phyloP scores from a whole-genome alignment of 371 early-diverging fungal genomes.

The Rhizopus sp. region DNA sequence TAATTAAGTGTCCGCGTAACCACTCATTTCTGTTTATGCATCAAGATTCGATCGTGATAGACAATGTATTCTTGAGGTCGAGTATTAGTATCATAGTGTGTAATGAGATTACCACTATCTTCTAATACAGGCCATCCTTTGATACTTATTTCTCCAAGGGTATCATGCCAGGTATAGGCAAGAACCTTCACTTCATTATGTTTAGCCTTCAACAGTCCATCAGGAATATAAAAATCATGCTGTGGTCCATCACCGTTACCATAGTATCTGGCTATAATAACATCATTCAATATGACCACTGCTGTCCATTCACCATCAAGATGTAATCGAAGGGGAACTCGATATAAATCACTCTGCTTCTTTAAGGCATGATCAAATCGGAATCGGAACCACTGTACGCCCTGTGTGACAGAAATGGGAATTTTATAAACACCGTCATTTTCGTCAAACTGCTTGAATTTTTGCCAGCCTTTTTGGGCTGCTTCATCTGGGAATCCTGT shows the following conservation, averaged over 20 bases:
- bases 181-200: conserved; percentile 41
- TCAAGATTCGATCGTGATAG: conserved; percentile 24
- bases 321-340: conserved; percentile 66
- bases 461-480: conserved; percentile 22
- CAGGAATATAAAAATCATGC: conserved; percentile 74
- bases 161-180: conserved; percentile 47
- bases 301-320: conserved; percentile 68
- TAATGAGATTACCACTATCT: conserved; percentile 33
- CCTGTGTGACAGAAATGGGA: conserved; percentile 24
- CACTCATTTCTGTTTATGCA: conserved; percentile 10
- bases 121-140: conserved; percentile 47
- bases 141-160: conserved; percentile 29
- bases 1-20: neutral
- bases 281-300: conserved; percentile 63
- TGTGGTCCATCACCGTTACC: conserved; percentile 78
- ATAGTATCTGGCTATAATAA: conserved; percentile 70
- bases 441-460: conserved; percentile 15
- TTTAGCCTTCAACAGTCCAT: conserved; percentile 47
- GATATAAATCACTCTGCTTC: conserved; percentile 16
- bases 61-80: conserved; percentile 31
- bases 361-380: conserved; percentile 37
- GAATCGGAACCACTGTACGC: conserved; percentile 43
- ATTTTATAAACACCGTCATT: conserved; percentile 14
- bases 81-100: neutral
- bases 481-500: conserved; percentile 81